Evolutionary conservation across 1,284 basidiomycete genomes (phyloP).

Genomic region (Coniferiporia weirii): DNA sequence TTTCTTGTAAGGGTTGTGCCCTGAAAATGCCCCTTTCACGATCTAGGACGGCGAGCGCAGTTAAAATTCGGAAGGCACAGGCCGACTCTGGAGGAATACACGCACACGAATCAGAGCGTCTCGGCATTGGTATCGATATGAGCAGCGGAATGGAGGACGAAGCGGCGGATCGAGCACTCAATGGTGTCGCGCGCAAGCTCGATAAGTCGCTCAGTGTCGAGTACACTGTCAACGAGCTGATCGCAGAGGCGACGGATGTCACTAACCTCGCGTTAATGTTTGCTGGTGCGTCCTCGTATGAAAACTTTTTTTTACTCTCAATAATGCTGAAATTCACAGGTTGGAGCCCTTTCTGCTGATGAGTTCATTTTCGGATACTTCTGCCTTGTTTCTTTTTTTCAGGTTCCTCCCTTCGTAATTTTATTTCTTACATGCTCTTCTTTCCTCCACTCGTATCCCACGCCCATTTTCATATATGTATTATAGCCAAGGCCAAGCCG

Average conservation of each 20-base stretch:
- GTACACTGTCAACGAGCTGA: slow-evolving; percentile 90
- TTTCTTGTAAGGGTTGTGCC: neutral
- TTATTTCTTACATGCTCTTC: neutral
- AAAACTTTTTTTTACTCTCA: neutral
- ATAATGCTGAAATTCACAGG: neutral
- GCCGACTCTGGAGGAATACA: slow-evolving; percentile 21
- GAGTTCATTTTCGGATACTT: neutral
- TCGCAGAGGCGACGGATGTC: slow-evolving; percentile 82
- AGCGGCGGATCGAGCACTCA: slow-evolving; percentile 85
- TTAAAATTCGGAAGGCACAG: slow-evolving; percentile 62
- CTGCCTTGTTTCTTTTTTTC: neutral
- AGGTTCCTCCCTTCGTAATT: neutral
- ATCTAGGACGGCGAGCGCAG: slow-evolving; percentile 66
- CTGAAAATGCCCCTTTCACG: too few species aligned
- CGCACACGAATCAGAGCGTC: slow-evolving; percentile 23
- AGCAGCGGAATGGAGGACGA: slow-evolving; percentile 68
- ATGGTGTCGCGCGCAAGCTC: slow-evolving; percentile 75
- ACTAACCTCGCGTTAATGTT: slow-evolving; percentile 79
- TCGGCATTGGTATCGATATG: slow-evolving; percentile 51
- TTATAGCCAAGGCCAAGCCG: too few species aligned
- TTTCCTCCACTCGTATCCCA: neutral
- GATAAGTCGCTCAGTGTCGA: slow-evolving; percentile 84
- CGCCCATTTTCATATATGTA: too few species aligned
- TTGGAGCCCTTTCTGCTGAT: slow-evolving; percentile 18
- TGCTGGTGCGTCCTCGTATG: slow-evolving; percentile 41